These are phyloP conservation scores for Pterocarpus santalinus DNA, from an alignment of 306 rosid genomes.

Conservation along the genomic window DNA sequence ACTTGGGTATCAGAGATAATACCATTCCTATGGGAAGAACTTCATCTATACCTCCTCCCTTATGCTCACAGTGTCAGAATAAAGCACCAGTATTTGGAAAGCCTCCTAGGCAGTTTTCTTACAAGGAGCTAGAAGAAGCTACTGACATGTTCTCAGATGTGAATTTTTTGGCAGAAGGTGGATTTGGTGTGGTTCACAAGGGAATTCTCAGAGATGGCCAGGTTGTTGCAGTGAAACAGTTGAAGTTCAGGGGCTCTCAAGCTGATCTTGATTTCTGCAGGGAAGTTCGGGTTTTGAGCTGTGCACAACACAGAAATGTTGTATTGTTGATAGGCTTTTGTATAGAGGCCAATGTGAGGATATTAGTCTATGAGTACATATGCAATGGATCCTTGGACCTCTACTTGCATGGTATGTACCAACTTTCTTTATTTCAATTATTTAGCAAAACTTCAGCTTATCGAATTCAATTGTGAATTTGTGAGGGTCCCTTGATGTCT, in stretches of 20 bases:
- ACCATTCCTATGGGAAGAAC: constrained; percentile 76
- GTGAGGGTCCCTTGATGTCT: not conserved
- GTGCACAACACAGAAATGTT: constrained; percentile 98
- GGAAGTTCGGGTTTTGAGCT: constrained; percentile 91
- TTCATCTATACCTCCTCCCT: constrained; percentile 85
- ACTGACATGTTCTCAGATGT: constrained; percentile 74
- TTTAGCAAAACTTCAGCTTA: not conserved
- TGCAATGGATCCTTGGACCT: constrained; percentile 90
- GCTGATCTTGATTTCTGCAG: constrained; percentile 91
- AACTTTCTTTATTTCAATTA: constrained; percentile 29
- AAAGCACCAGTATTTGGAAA: constrained; percentile 90
- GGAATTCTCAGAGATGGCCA: constrained; percentile 88
- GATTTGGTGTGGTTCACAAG: constrained; percentile 85
- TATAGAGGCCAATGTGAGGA: constrained; percentile 67
- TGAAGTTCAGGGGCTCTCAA: constrained; percentile 80
- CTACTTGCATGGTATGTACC: constrained; percentile 77
- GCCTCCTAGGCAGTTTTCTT: constrained; percentile 89
- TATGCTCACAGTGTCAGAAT: constrained; percentile 89
- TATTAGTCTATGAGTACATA: constrained; percentile 90
- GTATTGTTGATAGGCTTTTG: constrained; percentile 91
- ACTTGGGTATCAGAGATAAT: constrained; percentile 68
- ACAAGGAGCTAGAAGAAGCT: constrained; percentile 79
- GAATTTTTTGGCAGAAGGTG: constrained; percentile 86
- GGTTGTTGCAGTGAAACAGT: constrained; percentile 91
- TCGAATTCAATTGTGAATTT: not conserved